Conservation (phyloP, 177 flowering plant genomes). For the Vitis hybrid region DNA sequence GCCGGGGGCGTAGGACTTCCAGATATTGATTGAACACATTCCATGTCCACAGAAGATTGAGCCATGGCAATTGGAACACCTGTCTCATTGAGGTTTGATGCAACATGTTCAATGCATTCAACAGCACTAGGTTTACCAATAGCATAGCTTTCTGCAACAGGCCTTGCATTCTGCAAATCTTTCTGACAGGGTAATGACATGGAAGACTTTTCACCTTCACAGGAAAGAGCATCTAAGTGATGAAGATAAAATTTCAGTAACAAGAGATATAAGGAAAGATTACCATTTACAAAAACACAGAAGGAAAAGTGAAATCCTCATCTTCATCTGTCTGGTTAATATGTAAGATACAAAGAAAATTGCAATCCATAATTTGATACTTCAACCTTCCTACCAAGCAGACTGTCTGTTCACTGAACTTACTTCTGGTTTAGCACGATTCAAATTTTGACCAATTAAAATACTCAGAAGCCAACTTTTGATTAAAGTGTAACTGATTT, state of each 20-base stretch:
- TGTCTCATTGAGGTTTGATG: slow-evolving; percentile 50
- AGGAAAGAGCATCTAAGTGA: slow-evolving; percentile 29
- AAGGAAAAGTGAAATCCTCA: not conserved
- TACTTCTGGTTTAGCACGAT: no score
- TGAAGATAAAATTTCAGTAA: not conserved
- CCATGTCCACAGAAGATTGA: slow-evolving; percentile 62
- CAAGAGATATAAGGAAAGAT: slow-evolving; percentile 1
- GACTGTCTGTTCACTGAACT: no score
- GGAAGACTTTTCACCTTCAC: slow-evolving; percentile 35
- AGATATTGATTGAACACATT: slow-evolving; percentile 50
- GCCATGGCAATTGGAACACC: slow-evolving; percentile 60
- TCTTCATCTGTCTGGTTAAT: no score
- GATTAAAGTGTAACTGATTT: no score
- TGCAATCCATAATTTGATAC: no score
- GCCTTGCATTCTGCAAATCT: slow-evolving; percentile 32
- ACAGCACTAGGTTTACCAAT: slow-evolving; percentile 26
- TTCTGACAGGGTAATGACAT: slow-evolving; percentile 28
- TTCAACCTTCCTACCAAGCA: no score
- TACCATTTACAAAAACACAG: not conserved
- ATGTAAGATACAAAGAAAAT: no score
- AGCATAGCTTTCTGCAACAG: slow-evolving; percentile 24
- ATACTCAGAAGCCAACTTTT: no score
- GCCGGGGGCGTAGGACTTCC: slow-evolving; percentile 53
- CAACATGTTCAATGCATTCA: slow-evolving; percentile 51
- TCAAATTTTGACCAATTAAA: no score